These are phyloP conservation scores for Schoenoplectus tabernaemontani DNA, from an alignment of 202 grass and related monocot genomes.

Conservation along the genomic window DNA sequence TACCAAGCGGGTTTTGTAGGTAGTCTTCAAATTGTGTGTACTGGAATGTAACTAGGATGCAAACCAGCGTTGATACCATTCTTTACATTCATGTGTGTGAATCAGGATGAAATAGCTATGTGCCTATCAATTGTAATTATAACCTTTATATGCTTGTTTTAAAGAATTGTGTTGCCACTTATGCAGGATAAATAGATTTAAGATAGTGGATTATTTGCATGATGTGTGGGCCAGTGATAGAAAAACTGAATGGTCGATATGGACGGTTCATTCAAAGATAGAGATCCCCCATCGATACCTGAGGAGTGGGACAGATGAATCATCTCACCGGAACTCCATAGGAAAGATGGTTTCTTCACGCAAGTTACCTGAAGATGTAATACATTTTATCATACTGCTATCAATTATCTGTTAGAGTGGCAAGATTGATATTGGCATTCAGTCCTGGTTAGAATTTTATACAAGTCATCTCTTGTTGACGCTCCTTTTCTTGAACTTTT, in stretches of 20 bases:
- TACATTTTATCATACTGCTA: slow-evolving; percentile 22
- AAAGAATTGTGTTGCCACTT: not conserved
- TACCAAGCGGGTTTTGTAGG: not conserved
- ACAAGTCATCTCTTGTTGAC: not conserved
- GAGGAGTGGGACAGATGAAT: slow-evolving; percentile 42
- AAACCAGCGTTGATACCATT: not conserved
- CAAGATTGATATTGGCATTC: not conserved
- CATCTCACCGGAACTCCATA: slow-evolving; percentile 60
- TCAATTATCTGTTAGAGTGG: slow-evolving; percentile 1
- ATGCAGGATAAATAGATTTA: slow-evolving; percentile 65
- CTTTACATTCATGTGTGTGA: not conserved
- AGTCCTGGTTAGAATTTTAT: not conserved
- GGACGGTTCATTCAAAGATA: slow-evolving; percentile 85
- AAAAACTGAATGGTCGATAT: slow-evolving; percentile 91
- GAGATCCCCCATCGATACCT: slow-evolving; percentile 73
- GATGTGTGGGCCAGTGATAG: slow-evolving; percentile 60
- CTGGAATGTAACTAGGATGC: not conserved
- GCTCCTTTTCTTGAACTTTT: slow-evolving; percentile 1
- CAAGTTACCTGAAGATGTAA: slow-evolving; percentile 69
- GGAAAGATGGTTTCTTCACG: slow-evolving; percentile 45
- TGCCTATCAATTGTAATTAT: not conserved
- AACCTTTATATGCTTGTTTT: not conserved
- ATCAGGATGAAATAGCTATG: not conserved
- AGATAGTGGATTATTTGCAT: slow-evolving; percentile 70
- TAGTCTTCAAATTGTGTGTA: not conserved